Conservation (phyloP, 2,329 filamentous ascomycete species). For the Zasmidium cellare region DNA sequence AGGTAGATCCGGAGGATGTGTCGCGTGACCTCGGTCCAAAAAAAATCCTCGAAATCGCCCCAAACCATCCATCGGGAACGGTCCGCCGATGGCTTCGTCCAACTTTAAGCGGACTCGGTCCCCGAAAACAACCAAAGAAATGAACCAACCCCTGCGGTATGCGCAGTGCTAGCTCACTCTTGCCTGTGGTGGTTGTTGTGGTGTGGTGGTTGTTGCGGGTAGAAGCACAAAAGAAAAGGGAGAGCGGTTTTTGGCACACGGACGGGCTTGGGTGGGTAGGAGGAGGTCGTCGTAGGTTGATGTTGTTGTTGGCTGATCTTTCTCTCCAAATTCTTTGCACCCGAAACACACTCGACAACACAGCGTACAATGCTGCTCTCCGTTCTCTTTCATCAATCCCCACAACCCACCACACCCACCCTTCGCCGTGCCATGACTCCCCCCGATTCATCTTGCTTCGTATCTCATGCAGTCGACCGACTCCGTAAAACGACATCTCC, state of each 20-base stretch:
- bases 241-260: too few species aligned
- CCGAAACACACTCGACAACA: neutral
- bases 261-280: neutral
- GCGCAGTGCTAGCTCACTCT: neutral
- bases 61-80: neutral
- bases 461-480: constrained; percentile 6
- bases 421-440: neutral
- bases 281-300: neutral
- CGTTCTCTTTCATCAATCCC: too few species aligned
- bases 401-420: neutral
- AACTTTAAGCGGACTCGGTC: neutral
- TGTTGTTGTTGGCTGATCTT: neutral
- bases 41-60: too few species aligned
- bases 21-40: constrained; percentile 5
- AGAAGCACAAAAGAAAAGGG: neutral
- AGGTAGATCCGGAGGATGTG: neutral
- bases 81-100: neutral
- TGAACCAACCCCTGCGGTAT: neutral
- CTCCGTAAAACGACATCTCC: constrained; percentile 9
- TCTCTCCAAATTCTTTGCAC: neutral
- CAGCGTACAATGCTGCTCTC: neutral
- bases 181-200: neutral
- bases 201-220: too few species aligned
- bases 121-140: neutral
- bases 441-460: constrained; percentile 6